phyloP scores from a whole-genome alignment of 371 early-diverging fungal species.

The Rhizopus microsporus region DNA sequence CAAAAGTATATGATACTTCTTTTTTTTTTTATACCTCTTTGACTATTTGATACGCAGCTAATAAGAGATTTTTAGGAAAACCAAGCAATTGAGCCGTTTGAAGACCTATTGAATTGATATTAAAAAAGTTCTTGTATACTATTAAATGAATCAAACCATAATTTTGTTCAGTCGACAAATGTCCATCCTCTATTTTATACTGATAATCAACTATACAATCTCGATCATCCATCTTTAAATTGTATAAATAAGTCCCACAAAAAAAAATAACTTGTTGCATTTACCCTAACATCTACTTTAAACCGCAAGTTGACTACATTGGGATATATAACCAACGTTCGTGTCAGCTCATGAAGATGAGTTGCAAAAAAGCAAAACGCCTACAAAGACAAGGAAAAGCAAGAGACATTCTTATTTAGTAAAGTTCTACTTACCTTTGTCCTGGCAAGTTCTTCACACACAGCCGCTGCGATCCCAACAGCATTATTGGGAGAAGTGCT shows the following conservation, averaged over 20 bases:
- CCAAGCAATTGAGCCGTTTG: slow-evolving; percentile 54
- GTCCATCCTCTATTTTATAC: slow-evolving; percentile 51
- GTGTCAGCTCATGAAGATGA: slow-evolving; percentile 66
- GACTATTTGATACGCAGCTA: slow-evolving; percentile 40
- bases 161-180: slow-evolving; percentile 22
- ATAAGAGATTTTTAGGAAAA: slow-evolving; percentile 36
- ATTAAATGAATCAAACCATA: slow-evolving; percentile 35
- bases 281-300: slow-evolving; percentile 30
- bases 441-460: slow-evolving; percentile 72
- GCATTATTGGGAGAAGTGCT: slow-evolving; percentile 89
- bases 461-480: slow-evolving; percentile 76
- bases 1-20: not conserved
- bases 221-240: slow-evolving; percentile 9
- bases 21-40: slow-evolving; percentile 15
- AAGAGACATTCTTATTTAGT: not conserved
- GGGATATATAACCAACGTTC: slow-evolving; percentile 54
- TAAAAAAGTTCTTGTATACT: not conserved
- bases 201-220: slow-evolving; percentile 41
- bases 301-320: slow-evolving; percentile 71
- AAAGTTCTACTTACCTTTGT: slow-evolving; percentile 36
- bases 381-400: slow-evolving; percentile 20
- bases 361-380: slow-evolving; percentile 73
- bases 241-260: slow-evolving; percentile 5
- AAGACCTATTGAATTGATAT: slow-evolving; percentile 30
- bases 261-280: slow-evolving; percentile 1